Base-by-base conservation (phyloP, 768 basidiomycete species). In the Podaxis carcinomalis region DNA sequence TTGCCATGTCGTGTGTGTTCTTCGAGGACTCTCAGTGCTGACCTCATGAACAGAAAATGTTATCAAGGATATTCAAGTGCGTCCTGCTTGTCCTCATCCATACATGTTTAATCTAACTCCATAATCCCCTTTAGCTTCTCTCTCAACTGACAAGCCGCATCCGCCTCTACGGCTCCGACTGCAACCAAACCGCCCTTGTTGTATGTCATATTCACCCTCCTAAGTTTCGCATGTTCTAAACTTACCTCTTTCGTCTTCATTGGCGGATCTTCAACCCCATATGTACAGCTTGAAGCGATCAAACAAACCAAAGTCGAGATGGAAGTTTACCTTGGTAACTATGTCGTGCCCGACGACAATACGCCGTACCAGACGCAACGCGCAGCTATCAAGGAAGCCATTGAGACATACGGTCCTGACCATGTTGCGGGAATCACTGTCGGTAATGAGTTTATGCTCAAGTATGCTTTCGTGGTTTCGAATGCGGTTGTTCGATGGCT, bases 401-500 rank as follows among this genome's bases (percentile, higher is more conserved):
- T 98, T 59, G 72, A 87, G 70, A 87, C 82, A 2, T 98, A 89
- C 70, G 95, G 95, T 42, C 78, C 83, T 1, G 83, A 84, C 61
- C 74, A 94, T 67, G 81, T 98, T 63, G 77, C 75, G 0, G 96
- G 96, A 14, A 68, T 97, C 28, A 94, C 89, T 9, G 94, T 97
- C 47, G 95, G 96, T 19, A 96, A 97, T 69, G 94, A 96, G 74
- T 93, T 85, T 69, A 91, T 93, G 73, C 83, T 94, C 63, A 85
- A 93, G 86, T 88, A 61, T 28, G 80, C 75, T 3, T 49, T 55
- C 39, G 10, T 16, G 62, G 7, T 60, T 47, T 57, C 11, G n/a
- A 23, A 51, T n/a, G n/a, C 10, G 11, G 37, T 16, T 16, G 2
- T 16, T 6, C 42, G 35, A 9, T 4, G 16, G 16, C 28, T 23